A percentile compares a stretch with the other conserved stretches of the same genome.
These are phyloP conservation scores for Talaromyces proteolyticus DNA, from an alignment of 495 filamentous ascomycete species.

Conservation along the genomic window DNA sequence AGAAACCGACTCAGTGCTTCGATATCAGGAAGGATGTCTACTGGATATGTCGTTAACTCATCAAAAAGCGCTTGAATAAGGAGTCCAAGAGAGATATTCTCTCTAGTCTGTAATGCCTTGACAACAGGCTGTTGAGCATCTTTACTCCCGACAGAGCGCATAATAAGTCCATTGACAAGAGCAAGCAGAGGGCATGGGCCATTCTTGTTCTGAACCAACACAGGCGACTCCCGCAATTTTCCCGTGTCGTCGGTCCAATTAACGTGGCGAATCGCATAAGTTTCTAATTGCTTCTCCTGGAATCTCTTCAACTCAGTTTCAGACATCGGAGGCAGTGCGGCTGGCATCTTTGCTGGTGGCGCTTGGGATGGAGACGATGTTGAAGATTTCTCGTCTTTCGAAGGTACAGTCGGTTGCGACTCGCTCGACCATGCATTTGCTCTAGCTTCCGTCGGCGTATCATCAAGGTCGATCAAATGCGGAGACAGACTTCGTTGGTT, in stretches of 20 bases:
- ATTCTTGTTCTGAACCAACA: constrained; percentile 87
- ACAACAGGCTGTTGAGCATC: constrained; percentile 62
- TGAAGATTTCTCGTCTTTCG: not conserved
- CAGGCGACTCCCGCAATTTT: constrained; percentile 55
- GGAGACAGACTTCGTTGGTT: constrained; percentile 26
- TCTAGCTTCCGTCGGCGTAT: constrained; percentile 5
- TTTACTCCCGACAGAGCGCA: constrained; percentile 63
- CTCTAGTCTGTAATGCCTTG: constrained; percentile 67
- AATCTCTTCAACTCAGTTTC: constrained; percentile 31
- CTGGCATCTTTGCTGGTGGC: not conserved
- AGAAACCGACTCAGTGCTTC: constrained; percentile 82
- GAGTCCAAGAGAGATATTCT: constrained; percentile 81
- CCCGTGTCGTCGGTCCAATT: constrained; percentile 49
- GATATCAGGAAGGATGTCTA: constrained; percentile 73
- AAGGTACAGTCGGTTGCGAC: constrained; percentile 1
- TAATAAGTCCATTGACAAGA: constrained; percentile 83
- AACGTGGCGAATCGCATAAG: constrained; percentile 66
- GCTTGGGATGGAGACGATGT: not conserved
- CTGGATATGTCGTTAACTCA: constrained; percentile 69
- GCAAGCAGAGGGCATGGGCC: constrained; percentile 92
- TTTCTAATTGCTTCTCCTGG: constrained; percentile 49
- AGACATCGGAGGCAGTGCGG: constrained; percentile 12
- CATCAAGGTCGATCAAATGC: constrained; percentile 32
- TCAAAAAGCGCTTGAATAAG: constrained; percentile 86
- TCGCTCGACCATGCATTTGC: constrained; percentile 2